Percentiles rank a stretch among this genome's conserved stretches.
Conservation (phyloP, 352 stramenopile species). For the Phytopythium sindhum region DNA sequence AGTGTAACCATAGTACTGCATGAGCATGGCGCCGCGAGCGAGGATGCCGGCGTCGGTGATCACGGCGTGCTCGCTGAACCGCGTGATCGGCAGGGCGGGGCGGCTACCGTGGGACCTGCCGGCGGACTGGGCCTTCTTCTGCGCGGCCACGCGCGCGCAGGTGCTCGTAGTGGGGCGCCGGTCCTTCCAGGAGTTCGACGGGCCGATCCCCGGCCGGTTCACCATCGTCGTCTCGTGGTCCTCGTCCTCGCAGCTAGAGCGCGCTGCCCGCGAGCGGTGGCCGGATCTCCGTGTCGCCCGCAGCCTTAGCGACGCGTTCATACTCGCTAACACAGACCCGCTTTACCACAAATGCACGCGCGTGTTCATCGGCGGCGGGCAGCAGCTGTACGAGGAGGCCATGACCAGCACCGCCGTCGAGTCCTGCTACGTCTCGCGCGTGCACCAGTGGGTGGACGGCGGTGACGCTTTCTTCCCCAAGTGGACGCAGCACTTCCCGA, state of each 20-base stretch:
- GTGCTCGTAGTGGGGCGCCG: constrained; percentile 61
- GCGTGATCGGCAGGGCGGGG: constrained; percentile 53
- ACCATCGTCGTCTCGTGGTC: constrained; percentile 57
- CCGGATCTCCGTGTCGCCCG: constrained; percentile 25
- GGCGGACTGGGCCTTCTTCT: constrained; percentile 73
- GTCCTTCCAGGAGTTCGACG: constrained; percentile 54
- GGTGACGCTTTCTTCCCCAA: constrained; percentile 58
- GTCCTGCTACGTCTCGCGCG: constrained; percentile 60
- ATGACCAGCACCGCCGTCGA: constrained; percentile 37
- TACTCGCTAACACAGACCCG: constrained; percentile 23
- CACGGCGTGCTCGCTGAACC: constrained; percentile 64
- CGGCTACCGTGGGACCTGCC: constrained; percentile 59
- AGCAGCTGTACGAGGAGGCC: constrained; percentile 59
- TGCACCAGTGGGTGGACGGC: constrained; percentile 37
- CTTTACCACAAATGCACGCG: constrained; percentile 35
- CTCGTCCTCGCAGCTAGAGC: neutral
- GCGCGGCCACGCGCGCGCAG: constrained; percentile 39
- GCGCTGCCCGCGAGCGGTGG: constrained; percentile 4
- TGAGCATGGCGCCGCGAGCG: neutral
- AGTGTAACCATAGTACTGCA: neutral
- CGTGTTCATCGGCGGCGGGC: constrained; percentile 62
- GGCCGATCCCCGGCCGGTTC: constrained; percentile 41
- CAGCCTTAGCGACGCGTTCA: constrained; percentile 43
- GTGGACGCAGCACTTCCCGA: constrained; percentile 44
- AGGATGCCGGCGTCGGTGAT: constrained; percentile 55